A percentile compares a stretch with the other conserved stretches of the same genome.
phyloP scores from a whole-genome alignment of 73 alveolate species.

The Stentor coeruleus region DNA sequence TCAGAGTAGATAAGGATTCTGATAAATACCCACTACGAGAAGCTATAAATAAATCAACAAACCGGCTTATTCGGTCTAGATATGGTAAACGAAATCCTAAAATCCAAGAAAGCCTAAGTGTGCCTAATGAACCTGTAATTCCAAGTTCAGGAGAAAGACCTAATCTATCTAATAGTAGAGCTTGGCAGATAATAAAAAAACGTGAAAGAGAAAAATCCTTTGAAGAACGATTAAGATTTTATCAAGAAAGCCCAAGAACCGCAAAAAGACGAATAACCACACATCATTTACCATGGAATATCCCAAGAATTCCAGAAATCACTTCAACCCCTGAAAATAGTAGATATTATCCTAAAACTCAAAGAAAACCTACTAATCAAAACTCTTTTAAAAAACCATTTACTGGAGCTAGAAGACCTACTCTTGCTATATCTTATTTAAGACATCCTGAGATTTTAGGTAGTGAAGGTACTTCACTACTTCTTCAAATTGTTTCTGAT shows the following conservation, averaged over 20 bases:
- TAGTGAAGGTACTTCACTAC: background rate
- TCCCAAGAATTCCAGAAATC: background rate
- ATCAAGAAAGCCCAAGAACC: background rate
- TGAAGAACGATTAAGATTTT: background rate
- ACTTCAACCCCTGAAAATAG: background rate
- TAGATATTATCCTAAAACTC: background rate
- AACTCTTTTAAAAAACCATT: no score
- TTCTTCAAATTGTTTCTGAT: background rate
- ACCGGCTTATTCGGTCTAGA: no score
- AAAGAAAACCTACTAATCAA: background rate
- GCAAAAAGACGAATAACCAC: background rate
- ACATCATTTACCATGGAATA: background rate
- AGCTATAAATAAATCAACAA: no score
- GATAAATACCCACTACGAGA: no score
- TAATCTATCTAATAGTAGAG: no score
- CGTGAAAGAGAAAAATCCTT: background rate
- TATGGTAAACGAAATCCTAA: no score
- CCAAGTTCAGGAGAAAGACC: no score
- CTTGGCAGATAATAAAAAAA: background rate
- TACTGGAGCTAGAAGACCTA: background rate
- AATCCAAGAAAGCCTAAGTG: background rate
- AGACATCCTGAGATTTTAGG: background rate
- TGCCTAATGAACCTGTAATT: background rate
- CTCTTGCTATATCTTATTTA: background rate
- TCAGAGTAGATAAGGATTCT: no score